Conservation (phyloP, 441 rosid species). For the Corymbia citriodora region DNA sequence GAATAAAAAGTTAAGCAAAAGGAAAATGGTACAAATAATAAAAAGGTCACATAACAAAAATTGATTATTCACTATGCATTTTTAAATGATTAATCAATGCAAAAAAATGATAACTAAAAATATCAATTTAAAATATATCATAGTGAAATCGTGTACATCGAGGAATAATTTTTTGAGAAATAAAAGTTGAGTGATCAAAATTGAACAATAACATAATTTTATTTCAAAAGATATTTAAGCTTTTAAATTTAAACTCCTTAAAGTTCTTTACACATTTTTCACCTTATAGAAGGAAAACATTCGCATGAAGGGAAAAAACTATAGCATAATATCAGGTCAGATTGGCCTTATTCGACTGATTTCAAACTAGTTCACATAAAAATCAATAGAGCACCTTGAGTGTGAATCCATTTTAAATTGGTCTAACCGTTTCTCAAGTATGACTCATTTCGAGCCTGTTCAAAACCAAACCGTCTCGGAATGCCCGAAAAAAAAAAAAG, state of each 20-base stretch:
- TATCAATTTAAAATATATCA: not conserved
- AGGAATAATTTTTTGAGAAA: not conserved
- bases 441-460: not conserved
- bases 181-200: not conserved
- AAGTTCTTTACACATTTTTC: not conserved
- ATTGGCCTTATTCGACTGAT: not conserved
- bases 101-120: not conserved
- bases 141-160: not conserved
- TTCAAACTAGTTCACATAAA: not conserved
- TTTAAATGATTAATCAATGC: not conserved
- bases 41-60: not conserved
- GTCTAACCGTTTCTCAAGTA: not conserved
- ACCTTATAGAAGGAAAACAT: not conserved
- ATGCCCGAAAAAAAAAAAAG: not conserved
- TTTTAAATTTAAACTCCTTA: not conserved
- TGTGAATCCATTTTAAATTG: not conserved
- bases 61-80: not conserved
- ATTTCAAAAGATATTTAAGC: not conserved
- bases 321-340: not conserved
- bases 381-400: not conserved
- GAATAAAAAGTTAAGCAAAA: not conserved
- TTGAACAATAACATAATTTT: not conserved
- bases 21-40: not conserved
- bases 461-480: not conserved
- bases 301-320: not conserved